phyloP scores from a whole-genome alignment of 2,329 filamentous ascomycete genomes.

The Sarocladium strictum region DNA sequence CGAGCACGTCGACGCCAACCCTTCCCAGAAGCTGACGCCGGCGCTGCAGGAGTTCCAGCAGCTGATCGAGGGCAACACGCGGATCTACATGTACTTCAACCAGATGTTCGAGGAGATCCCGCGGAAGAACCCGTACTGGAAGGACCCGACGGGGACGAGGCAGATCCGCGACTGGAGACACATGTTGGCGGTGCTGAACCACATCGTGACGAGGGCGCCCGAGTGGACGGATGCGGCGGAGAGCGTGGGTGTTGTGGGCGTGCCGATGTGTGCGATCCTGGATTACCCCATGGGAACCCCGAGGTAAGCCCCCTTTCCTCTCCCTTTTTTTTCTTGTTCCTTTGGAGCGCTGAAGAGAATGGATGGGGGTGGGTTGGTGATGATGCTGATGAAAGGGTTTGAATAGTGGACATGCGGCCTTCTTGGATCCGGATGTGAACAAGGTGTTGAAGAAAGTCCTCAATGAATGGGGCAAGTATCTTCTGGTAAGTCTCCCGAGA shows the following conservation, averaged over 20 bases:
- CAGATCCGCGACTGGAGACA: slow-evolving; percentile 62
- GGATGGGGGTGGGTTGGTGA: background rate
- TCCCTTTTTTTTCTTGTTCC: too few species aligned
- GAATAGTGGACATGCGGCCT: slow-evolving; percentile 43
- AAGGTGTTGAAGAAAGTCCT: slow-evolving; percentile 46
- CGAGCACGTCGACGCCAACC: slow-evolving; percentile 45
- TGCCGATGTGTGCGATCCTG: slow-evolving; percentile 48
- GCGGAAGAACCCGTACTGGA: slow-evolving; percentile 49
- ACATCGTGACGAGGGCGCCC: slow-evolving; percentile 45
- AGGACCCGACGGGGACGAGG: slow-evolving; percentile 54
- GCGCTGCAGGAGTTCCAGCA: slow-evolving; percentile 59
- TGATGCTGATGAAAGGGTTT: slow-evolving; percentile 8
- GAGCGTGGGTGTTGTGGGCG: slow-evolving; percentile 45
- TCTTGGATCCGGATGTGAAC: slow-evolving; percentile 50
- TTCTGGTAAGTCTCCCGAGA: slow-evolving; percentile 30
- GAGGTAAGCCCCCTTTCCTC: too few species aligned
- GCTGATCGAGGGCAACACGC: slow-evolving; percentile 57
- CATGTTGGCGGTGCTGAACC: slow-evolving; percentile 61
- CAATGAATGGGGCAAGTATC: slow-evolving; percentile 51
- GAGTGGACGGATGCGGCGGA: slow-evolving; percentile 48
- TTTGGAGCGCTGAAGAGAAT: too few species aligned
- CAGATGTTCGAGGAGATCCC: slow-evolving; percentile 67
- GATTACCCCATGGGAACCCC: slow-evolving; percentile 52
- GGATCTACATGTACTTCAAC: slow-evolving; percentile 60
- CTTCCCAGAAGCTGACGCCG: slow-evolving; percentile 45